Conservation (phyloP, 2,329 filamentous ascomycete species). For the Chrysosporium queenslandicum region DNA sequence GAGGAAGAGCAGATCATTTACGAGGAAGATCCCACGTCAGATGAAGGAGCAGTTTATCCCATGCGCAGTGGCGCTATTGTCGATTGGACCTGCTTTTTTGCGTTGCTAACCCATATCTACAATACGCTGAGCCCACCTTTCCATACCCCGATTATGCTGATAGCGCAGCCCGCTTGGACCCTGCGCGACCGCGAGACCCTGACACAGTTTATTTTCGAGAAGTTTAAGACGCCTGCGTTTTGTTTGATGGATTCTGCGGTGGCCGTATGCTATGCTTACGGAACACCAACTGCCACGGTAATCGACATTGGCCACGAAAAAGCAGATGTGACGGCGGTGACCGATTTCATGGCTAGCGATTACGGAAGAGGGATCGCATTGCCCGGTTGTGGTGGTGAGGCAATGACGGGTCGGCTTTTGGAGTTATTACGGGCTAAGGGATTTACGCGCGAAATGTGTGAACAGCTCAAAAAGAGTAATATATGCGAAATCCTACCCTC, state of each 20-base stretch:
- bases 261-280: conserved; percentile 72
- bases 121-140: conserved; percentile 80
- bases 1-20: conserved; percentile 49
- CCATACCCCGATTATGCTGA: conserved; percentile 85
- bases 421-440: conserved; percentile 53
- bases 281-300: conserved; percentile 68
- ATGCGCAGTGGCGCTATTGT: conserved; percentile 71
- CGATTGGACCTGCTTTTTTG: conserved; percentile 87
- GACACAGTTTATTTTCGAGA: conserved; percentile 92
- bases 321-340: conserved; percentile 82
- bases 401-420: conserved; percentile 65
- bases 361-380: conserved; percentile 52
- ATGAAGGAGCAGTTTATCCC: conserved; percentile 83
- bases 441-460: conserved; percentile 53
- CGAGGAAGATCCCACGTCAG: conserved; percentile 79
- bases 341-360: conserved; percentile 68
- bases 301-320: conserved; percentile 88
- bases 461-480: conserved; percentile 53
- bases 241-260: conserved; percentile 82
- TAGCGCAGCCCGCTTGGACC: conserved; percentile 84
- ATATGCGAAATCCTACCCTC: conserved; percentile 53
- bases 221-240: conserved; percentile 87
- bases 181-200: conserved; percentile 76
- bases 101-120: conserved; percentile 85
- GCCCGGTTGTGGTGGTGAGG: conserved; percentile 68